phyloP scores from a whole-genome alignment of 805 yeast species.

The Candida michaelii region DNA sequence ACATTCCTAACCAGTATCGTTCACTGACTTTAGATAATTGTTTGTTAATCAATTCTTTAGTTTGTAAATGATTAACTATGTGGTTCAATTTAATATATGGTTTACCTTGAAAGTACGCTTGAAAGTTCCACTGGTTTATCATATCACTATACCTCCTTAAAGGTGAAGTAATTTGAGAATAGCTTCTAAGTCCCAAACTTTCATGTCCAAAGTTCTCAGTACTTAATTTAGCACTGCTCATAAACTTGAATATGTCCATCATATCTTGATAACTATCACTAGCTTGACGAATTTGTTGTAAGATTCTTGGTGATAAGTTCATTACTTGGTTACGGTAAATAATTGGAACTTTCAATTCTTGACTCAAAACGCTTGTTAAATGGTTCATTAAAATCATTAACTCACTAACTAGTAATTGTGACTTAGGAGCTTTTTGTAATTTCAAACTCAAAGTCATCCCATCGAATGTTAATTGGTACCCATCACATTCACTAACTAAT shows the following conservation, averaged over 20 bases:
- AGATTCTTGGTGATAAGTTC: constrained; percentile 23
- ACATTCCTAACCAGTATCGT: constrained; percentile 39
- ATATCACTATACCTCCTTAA: constrained; percentile 80
- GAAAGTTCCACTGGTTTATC: constrained; percentile 74
- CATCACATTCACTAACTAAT: constrained; percentile 9
- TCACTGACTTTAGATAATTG: constrained; percentile 24
- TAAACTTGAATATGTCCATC: constrained; percentile 42
- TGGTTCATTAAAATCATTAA: constrained; percentile 79
- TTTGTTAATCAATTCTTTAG: constrained; percentile 27
- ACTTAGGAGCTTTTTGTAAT: constrained; percentile 18
- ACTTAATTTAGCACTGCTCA: constrained; percentile 54
- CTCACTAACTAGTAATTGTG: constrained; percentile 74
- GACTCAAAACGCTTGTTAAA: constrained; percentile 52
- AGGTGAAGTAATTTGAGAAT: constrained; percentile 86
- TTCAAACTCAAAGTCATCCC: constrained; percentile 17
- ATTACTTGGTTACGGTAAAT: constrained; percentile 45
- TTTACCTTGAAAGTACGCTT: constrained; percentile 16
- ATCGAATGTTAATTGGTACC: constrained; percentile 17
- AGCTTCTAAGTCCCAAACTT: constrained; percentile 60
- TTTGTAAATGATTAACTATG: constrained; percentile 32
- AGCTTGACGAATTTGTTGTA: constrained; percentile 23
- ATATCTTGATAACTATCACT: constrained; percentile 35
- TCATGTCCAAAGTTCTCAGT: constrained; percentile 50
- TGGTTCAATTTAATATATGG: constrained; percentile 12
- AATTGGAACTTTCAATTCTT: constrained; percentile 47